These are phyloP conservation scores for Paramecium pentaurelia DNA, from an alignment of 73 alveolate genomes.

Conservation along the genomic window DNA sequence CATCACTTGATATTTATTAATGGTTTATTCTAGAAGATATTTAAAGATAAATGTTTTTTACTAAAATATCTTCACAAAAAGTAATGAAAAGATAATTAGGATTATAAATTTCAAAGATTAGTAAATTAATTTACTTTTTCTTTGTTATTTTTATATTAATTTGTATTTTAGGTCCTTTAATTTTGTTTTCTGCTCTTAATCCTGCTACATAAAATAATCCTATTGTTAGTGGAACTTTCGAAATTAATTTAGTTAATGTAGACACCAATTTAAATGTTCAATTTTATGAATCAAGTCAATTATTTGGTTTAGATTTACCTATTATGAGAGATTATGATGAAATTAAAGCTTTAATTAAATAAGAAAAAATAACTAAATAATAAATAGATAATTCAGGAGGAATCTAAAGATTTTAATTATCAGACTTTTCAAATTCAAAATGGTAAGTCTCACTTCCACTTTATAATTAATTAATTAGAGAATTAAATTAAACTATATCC, in stretches of 20 bases:
- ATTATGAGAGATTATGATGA: background rate
- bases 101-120: slow-evolving; percentile 67
- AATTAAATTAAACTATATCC: background rate
- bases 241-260: slow-evolving; percentile 17
- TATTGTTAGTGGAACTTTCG: slow-evolving; percentile 72
- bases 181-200: slow-evolving; percentile 81
- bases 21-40: slow-evolving; percentile 91
- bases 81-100: slow-evolving; percentile 69
- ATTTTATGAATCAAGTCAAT: background rate
- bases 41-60: slow-evolving; percentile 71
- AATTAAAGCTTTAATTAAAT: background rate
- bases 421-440: background rate
- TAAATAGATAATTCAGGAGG: background rate
- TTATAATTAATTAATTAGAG: background rate
- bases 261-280: background rate
- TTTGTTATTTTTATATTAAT: slow-evolving; percentile 67
- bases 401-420: background rate
- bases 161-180: slow-evolving; percentile 80
- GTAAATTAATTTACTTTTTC: slow-evolving; percentile 64
- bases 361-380: background rate
- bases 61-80: slow-evolving; percentile 67
- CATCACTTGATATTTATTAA: slow-evolving; percentile 84
- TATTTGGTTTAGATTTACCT: background rate
- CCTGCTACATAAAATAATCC: slow-evolving; percentile 74
- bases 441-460: background rate